Evolutionary conservation across 129 eudicot genomes (phyloP), one percentile per base, ranked within the genome.

Genomic region (Cynara cardunculus): DNA sequence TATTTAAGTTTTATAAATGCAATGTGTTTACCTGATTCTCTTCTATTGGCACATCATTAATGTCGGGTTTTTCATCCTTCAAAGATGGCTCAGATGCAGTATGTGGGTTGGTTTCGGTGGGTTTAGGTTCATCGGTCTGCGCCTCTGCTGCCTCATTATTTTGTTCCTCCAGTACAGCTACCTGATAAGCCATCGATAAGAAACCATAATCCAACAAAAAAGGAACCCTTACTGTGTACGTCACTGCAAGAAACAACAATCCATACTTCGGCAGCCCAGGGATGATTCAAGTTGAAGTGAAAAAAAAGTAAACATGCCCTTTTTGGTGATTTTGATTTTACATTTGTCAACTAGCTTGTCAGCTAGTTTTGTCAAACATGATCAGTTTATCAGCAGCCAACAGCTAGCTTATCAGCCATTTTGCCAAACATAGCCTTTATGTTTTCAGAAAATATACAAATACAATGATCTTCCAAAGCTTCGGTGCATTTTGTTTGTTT

Each of bases 11-110:
- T 11, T 39, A 41, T 41, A 41, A 56, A 56, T 56, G 24, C 24
- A 56, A 56, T 18, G 7, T 56, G 65, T 6, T 56, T 71, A 90
- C 97, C 97, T 90, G 89, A 78, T 78, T 83, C 79, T 90, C 99
- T 80, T 92, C 95, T 89, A 90, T 85, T 22, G 99, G 99, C 71
- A 88, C 81, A 86, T 91, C 96, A 81, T 94, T 94, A 73, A 94
- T 94, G 59, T 94, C 96, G 37, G 97, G 96, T 77, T 90, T 94
- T 72, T 86, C 96, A 21, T 86, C 87, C 86, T 88, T 88, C 59
- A 85, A 84, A 39, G 83, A 78, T 62, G 82, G 76, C 37, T 82
- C 90, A 16, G 27, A 80, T 56, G 65, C 21, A 35, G 85, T 49
- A 65, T 76, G 72, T 35, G 72, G 28, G 39, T 83, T 90, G 21